Base-by-base conservation (phyloP, 2,329 filamentous ascomycete species). In the Cercospora sojina region DNA sequence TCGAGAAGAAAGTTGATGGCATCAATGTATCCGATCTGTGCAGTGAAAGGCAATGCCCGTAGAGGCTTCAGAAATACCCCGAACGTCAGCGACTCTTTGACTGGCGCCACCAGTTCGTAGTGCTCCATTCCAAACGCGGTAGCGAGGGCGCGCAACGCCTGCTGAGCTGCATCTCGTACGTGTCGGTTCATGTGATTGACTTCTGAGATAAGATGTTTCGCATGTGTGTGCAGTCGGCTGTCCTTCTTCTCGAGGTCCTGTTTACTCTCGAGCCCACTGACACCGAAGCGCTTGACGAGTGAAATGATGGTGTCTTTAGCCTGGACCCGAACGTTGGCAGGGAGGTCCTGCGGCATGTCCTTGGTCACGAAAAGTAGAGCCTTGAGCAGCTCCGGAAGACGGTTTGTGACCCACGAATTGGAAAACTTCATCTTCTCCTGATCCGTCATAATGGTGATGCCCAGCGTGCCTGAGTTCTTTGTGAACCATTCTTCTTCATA, bases 401-500 rank as follows among this genome's bases (percentile, higher is more conserved):
- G 91, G 12, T 89, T 86, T 20, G 87, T 84, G 35, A 99, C 84
- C 92, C 95, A 99, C 1, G 83, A 77, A 74, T 96, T 91, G 49
- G 92, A 92, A 56, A 99, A 84, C 62, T 94, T 89, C 64, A 98
- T 83, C 72, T 94, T 90, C 1, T 90, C 93, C 70, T 93, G 89
- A 2, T 91, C 94, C 32, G 94, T 89, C 65, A 99, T 82, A 64
- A 96, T 89, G 74, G 91, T 90, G 74, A 99, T 97, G 64, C 96
- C 96, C 20, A 94, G 82, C 62, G 91, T 93, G 43, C 95, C 95
- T 58, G 94, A 95, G 41, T 93, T 91, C 80, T 99, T 99, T 61
- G 93, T 93, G 76, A 97, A 99, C 95, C 96, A 99, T 74, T 99
- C 95, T 77, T 99, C 94, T 74, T 95, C 93, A 74, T 97, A 93